Base-by-base conservation (phyloP, 1,284 basidiomycete species). In the Stygiomarasmius scandens region DNA sequence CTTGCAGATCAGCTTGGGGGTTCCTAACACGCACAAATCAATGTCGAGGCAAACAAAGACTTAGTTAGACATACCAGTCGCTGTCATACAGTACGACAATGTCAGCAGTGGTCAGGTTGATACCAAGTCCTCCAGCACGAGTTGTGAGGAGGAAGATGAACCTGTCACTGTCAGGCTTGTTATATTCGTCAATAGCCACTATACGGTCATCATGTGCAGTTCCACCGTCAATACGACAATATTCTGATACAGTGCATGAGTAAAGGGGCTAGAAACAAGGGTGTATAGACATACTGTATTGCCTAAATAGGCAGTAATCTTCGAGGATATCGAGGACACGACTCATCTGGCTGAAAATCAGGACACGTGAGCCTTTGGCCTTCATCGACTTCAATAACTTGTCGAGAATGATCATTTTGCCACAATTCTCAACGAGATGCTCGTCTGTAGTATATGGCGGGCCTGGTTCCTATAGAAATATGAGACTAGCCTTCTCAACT, bases 281-380 rank as follows among this genome's bases (percentile, higher is more conserved):
- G 49, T 32, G 23, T 12, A 46, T 49, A 14, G 2, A 82, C 92
- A 60, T 66, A 96, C 95, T 89, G 76, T 92, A 96, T 57, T 78
- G 78, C 49, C 96, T 81, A 82, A 98, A 99, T 60, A 97, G 78
- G 72, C 95, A 98, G 74, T 97, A 99, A 70, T 99, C 97, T 71
- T 99, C 96, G 43, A 99, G 75, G 61, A 99, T 99, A 73, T 99
- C 97, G 54, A 85, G 71, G 24, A 95, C 89, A 45, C 96, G 91
- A 74, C 93, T 96, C 96, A 99, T 99, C 75, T 98, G 96, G 64
- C 93, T 96, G 80, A 99, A 99, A 64, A 99, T 98, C 62, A 98
- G 86, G 1, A 96, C 94, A 11, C 96, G 87, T 1, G 94, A 97
- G 11, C 96, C 96, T 73, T 96, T 96, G 43, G 80, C 88, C 71